Base-by-base conservation (phyloP, 768 basidiomycete genomes). In the Sarcodon aspratus region DNA sequence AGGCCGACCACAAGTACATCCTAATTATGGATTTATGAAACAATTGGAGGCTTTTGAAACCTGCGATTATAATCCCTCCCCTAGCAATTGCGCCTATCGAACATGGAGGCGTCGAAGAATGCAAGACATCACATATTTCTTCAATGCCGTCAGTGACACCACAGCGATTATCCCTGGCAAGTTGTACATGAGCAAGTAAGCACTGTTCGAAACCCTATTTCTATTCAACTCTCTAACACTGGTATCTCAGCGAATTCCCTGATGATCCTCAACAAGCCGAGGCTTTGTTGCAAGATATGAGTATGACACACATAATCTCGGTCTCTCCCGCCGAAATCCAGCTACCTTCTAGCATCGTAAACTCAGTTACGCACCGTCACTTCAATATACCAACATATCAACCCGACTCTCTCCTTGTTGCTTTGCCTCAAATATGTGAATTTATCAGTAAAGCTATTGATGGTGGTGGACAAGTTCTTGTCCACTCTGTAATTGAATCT, bases 21-120 rank as follows among this genome's bases (percentile, higher is more conserved):
- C 70, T 7, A 71, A 72, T 37, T 71, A 67, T 50, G 70, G 70
- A 34, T 83, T 83, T 56, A 58, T 78, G 57, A 79, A 69, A 52
- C 80, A 82, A 51, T 68, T 83, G 17, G 67, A 78, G 36, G 63
- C 66, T 1, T 83, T 80, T 52, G 66, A 62, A 27, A 68, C 72
- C 9, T 80, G 79, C 52, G 61, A 66, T 36, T 79, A 73, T 55
- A 61, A 65, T 17, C 72, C 75, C 0, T 67, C 65, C 1, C 65
- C 64, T 21, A 57, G 61, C 0, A 68, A 76, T 50, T 48, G 64
- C 2, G 65, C 63, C 15, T 83, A 83, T 51, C 68, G 69, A 4
- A 61, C 72, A n/a, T 83, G 80, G 80, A 78, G 74, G 56, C 71
- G 76, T 10, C 64, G 69, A 32, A 72, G 76, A 50, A 66, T 68